phyloP scores from a whole-genome alignment of 495 filamentous ascomycete species.

The Baudoinia panamericana region DNA sequence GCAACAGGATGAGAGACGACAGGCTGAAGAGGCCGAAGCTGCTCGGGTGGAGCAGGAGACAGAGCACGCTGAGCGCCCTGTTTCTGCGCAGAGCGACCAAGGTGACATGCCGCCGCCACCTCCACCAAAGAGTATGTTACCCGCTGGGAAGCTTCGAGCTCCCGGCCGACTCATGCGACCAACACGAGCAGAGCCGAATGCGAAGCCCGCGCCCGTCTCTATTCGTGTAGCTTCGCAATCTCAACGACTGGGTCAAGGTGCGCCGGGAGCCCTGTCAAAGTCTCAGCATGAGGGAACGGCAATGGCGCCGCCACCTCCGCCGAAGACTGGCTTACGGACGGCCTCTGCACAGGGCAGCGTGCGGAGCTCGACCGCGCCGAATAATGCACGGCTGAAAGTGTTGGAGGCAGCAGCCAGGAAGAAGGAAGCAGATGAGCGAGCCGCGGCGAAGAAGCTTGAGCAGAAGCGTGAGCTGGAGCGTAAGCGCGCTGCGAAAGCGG shows the following conservation, averaged over 20 bases:
- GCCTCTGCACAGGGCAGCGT: slow-evolving; percentile 32
- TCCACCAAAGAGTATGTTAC: slow-evolving; percentile 41
- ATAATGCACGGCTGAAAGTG: slow-evolving; percentile 41
- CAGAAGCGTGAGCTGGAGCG: slow-evolving; percentile 65
- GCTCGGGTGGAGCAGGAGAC: slow-evolving; percentile 7
- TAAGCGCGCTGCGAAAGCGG: slow-evolving; percentile 49
- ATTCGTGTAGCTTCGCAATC: slow-evolving; percentile 61
- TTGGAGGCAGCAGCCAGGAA: slow-evolving; percentile 56
- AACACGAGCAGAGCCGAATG: slow-evolving; percentile 46
- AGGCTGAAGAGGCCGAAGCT: slow-evolving; percentile 14
- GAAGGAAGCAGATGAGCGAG: slow-evolving; percentile 68
- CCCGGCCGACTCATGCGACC: slow-evolving; percentile 53
- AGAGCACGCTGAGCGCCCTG: slow-evolving; percentile 14
- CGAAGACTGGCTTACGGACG: slow-evolving; percentile 43
- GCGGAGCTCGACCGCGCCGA: slow-evolving; percentile 43
- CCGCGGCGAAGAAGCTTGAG: slow-evolving; percentile 64
- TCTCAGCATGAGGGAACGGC: slow-evolving; percentile 24
- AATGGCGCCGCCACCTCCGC: slow-evolving; percentile 33
- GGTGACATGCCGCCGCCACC: slow-evolving; percentile 43
- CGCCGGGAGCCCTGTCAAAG: slow-evolving; percentile 33
- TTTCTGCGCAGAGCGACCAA: slow-evolving; percentile 28
- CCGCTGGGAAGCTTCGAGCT: slow-evolving; percentile 36
- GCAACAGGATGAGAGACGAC: slow-evolving; percentile 15
- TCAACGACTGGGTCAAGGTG: slow-evolving; percentile 14
- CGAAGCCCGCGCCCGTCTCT: slow-evolving; percentile 61